Base-by-base conservation (phyloP, 257 asterid species). In the Ehretia macrophylla region DNA sequence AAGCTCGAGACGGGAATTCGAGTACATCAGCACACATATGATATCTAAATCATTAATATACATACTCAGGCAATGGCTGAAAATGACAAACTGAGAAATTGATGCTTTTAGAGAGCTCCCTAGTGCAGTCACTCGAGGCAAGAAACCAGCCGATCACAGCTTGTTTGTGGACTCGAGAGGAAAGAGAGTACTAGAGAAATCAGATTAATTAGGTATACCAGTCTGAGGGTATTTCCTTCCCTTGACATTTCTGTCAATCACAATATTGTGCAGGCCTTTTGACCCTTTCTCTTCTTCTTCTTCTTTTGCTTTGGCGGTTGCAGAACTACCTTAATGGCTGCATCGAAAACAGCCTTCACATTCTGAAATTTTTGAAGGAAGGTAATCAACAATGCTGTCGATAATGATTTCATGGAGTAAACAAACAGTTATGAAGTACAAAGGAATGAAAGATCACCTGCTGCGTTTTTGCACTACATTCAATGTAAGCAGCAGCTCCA, bases 391-490 rank as follows among this genome's bases (percentile, higher is more conserved):
- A 38, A 22, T 8, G 5, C 17, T n/a, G 21, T 14, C 55, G 23
- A 22, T n/a, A 9, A 59, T 12, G 32, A 39, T 22, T n/a, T 13
- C 38, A 14, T 13, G 11, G 12, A 42, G 47, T 23, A 51, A 8
- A 14, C n/a, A n/a, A n/a, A n/a, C n/a, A n/a, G 16, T 0, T 20
- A 55, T 23, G 39, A 32, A 12, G 14, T 27, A 57, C 1, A 51
- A 35, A 49, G 19, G 6, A 50, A 20, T 48, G 19, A 37, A 38
- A 48, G n/a, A 18, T 59, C 17, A 81, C 96, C 94, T 84, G 94
- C 63, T 85, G 94, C 8, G 94, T 75, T 75, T 85, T 87, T 4
- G 96, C 84, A 69, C 96, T 87, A 38, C 97, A 90, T 72, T 90
- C 97, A 21, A 90, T 67, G 71, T 85, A 90, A 46, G 91, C 82